Evolutionary conservation across 2,329 filamentous ascomycete genomes (phyloP), one percentile per base, ranked within the genome.

Genomic region (Massarina eburnea): DNA sequence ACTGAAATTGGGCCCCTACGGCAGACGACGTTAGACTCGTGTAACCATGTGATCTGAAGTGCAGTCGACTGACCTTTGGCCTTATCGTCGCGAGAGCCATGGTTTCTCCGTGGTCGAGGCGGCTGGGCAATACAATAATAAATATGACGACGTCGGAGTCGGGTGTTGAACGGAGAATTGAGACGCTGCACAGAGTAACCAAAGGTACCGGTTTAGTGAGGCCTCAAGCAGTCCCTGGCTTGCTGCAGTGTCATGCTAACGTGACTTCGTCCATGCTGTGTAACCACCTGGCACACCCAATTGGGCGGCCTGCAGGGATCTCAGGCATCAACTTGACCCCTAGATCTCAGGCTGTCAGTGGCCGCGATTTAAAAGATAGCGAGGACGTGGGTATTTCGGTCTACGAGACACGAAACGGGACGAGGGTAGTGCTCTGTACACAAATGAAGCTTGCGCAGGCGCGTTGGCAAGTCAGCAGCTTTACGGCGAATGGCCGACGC

Each of bases 21-120:
- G 24, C 24, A 26, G 24, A 26, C 24, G 43, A 53, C 45, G 46
- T 53, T 49, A 49, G 46, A 54, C 49, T 45, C 22, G 58, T 66
- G 57, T 53, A 48, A 60, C 55, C 47, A 41, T 48, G 47, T 59
- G 50, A 58, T 43, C 50, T 51, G 29, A 32, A 14, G 29, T n/a
- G 15, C 33, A 19, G 15, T 36, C 33, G 33, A 36, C 12, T 19
- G 5, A 10, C 8, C 19, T 39, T n/a, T n/a, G n/a, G n/a, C n/a
- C n/a, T n/a, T n/a, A n/a, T n/a, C n/a, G n/a, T n/a, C n/a, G n/a
- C n/a, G n/a, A n/a, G n/a, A n/a, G n/a, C n/a, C n/a, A n/a, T n/a
- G n/a, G n/a, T n/a, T n/a, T n/a, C n/a, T n/a, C n/a, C n/a, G n/a
- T n/a, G n/a, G n/a, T n/a, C n/a, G n/a, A n/a, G n/a, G n/a, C n/a